These are phyloP conservation scores for Brachypodium distachyon DNA, from an alignment of 202 grass and related monocot genomes.

Conservation along the genomic window DNA sequence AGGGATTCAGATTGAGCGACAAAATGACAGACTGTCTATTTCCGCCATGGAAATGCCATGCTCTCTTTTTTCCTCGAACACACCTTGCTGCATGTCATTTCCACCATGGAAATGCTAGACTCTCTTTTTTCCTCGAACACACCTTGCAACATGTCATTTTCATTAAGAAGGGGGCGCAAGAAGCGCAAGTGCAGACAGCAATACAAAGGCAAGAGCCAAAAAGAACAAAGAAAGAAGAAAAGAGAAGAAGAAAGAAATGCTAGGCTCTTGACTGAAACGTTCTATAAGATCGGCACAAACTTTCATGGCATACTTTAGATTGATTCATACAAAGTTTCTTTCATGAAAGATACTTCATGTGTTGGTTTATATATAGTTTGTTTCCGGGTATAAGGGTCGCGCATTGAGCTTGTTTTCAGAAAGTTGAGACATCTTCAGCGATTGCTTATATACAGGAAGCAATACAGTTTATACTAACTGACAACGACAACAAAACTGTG, in stretches of 20 bases:
- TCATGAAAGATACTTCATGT: background rate
- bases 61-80: too few species aligned
- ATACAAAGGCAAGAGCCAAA: too few species aligned
- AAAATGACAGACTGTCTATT: background rate
- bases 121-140: too few species aligned
- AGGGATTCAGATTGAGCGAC: background rate
- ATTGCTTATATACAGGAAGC: background rate
- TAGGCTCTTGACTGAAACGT: background rate
- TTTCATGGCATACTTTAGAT: background rate
- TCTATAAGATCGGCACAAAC: background rate
- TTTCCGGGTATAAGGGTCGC: background rate
- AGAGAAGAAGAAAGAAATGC: too few species aligned
- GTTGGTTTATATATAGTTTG: background rate
- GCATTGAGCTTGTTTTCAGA: background rate
- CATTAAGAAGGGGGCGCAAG: too few species aligned
- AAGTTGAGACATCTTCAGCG: background rate
- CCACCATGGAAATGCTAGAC: too few species aligned
- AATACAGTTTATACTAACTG: background rate
- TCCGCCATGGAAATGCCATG: too few species aligned
- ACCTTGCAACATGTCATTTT: too few species aligned
- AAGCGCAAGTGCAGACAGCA: too few species aligned
- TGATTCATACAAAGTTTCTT: background rate
- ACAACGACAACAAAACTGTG: background rate
- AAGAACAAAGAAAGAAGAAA: too few species aligned
- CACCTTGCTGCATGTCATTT: too few species aligned